A percentile compares a stretch with the other conserved stretches of the same genome.
Conservation (phyloP, 1,284 basidiomycete genomes). For the Earliella scabrosa region DNA sequence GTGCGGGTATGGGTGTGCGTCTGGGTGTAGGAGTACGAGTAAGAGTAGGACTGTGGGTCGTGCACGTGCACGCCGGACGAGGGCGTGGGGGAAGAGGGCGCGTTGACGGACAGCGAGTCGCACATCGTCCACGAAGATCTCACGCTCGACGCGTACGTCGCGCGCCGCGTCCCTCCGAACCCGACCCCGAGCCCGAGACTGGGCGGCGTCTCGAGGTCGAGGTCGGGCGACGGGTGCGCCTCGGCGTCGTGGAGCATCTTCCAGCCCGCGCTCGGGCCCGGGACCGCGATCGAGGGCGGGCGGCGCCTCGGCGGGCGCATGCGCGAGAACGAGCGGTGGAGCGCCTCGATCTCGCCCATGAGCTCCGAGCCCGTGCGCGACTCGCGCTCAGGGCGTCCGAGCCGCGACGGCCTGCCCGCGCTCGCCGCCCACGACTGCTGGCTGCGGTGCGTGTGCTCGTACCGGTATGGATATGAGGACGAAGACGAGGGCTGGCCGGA, state of each 20-base stretch:
- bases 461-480: neutral
- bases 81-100: conserved; percentile 10
- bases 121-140: neutral
- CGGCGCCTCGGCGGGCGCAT: neutral
- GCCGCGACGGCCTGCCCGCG: too few species aligned
- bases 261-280: neutral
- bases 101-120: conserved; percentile 13
- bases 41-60: too few species aligned
- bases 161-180: neutral
- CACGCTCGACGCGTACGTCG: neutral
- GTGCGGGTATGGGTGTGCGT: too few species aligned
- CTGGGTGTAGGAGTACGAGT: too few species aligned
- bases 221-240: too few species aligned
- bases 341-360: neutral
- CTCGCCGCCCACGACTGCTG: neutral
- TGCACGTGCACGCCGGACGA: too few species aligned
- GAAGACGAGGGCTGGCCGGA: neutral
- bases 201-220: too few species aligned
- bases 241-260: neutral
- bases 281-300: neutral
- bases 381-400: neutral
- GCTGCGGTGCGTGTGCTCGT: neutral
- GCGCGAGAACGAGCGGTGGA: neutral
- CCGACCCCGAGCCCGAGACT: neutral
- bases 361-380: neutral